Percentiles rank a stretch among this genome's conserved stretches.
phyloP scores from a whole-genome alignment of 495 filamentous ascomycete genomes.

The Trichoderma orchidacearum region DNA sequence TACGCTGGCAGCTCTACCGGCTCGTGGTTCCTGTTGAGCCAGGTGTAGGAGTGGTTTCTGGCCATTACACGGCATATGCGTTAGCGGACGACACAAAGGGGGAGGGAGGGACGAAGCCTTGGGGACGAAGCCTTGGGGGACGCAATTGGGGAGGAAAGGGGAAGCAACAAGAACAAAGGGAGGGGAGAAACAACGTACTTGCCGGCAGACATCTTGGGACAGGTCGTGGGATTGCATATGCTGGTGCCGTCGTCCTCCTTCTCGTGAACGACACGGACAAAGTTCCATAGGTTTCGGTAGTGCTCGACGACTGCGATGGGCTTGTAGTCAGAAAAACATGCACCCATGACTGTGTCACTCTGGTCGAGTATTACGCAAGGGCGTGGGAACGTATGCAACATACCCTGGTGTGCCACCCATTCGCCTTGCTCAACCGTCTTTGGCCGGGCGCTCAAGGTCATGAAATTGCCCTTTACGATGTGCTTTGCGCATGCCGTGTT shows the following conservation, averaged over 20 bases:
- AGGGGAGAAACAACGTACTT: slow-evolving; percentile 51
- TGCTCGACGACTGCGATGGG: slow-evolving; percentile 69
- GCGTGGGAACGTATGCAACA: slow-evolving; percentile 9
- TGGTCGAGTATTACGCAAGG: no score
- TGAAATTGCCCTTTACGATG: slow-evolving; percentile 91
- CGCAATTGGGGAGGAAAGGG: no score
- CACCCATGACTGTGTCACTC: no score
- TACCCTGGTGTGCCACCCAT: slow-evolving; percentile 91
- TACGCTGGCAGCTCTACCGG: slow-evolving; percentile 59
- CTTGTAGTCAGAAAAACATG: background rate
- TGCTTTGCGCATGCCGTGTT: slow-evolving; percentile 66
- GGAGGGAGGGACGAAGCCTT: no score
- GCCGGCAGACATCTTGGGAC: slow-evolving; percentile 85
- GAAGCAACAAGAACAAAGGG: slow-evolving; percentile 8
- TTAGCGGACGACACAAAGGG: no score
- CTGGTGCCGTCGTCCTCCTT: slow-evolving; percentile 56
- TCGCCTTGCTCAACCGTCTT: slow-evolving; percentile 82
- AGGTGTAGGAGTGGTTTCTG: slow-evolving; percentile 80
- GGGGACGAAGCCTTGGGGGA: no score
- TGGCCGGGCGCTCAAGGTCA: slow-evolving; percentile 82
- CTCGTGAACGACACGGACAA: slow-evolving; percentile 73
- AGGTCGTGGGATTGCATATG: slow-evolving; percentile 69
- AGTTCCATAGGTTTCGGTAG: slow-evolving; percentile 70
- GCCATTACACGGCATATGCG: background rate
- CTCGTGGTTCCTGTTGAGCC: slow-evolving; percentile 55